These are phyloP conservation scores for Emergomyces africanus DNA, from an alignment of 2,329 filamentous ascomycete species.

Conservation along the genomic window DNA sequence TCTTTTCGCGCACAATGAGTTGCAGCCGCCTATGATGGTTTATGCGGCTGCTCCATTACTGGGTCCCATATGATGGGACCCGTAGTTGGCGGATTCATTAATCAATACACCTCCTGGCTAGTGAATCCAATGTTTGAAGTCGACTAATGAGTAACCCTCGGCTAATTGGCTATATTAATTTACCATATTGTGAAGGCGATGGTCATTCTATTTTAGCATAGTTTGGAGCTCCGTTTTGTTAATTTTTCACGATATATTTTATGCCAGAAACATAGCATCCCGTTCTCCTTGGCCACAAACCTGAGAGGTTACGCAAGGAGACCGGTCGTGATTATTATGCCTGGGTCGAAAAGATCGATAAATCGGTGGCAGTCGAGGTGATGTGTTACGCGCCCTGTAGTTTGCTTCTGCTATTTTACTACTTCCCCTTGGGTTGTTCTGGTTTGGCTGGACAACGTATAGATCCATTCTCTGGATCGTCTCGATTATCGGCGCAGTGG, in stretches of 20 bases:
- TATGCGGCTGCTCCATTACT: slow-evolving; percentile 54
- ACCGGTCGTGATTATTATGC: slow-evolving; percentile 63
- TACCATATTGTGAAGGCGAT: slow-evolving; percentile 29
- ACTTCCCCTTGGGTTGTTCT: slow-evolving; percentile 63
- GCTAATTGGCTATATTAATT: background rate
- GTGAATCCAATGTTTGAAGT: background rate
- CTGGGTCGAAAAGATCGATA: slow-evolving; percentile 54
- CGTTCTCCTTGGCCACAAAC: slow-evolving; percentile 57
- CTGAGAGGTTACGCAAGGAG: slow-evolving; percentile 49
- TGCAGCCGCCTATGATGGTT: slow-evolving; percentile 66
- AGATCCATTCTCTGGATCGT: slow-evolving; percentile 54
- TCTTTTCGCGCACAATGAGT: slow-evolving; percentile 49
- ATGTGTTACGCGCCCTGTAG: slow-evolving; percentile 40
- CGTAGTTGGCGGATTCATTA: slow-evolving; percentile 60
- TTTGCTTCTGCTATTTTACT: slow-evolving; percentile 26
- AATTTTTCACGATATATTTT: slow-evolving; percentile 47
- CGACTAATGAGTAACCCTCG: background rate
- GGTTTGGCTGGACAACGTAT: slow-evolving; percentile 69
- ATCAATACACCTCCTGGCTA: slow-evolving; percentile 52
- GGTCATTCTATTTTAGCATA: slow-evolving; percentile 64
- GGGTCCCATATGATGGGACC: slow-evolving; percentile 30
- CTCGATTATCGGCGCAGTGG: slow-evolving; percentile 57
- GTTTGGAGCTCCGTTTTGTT: slow-evolving; percentile 57
- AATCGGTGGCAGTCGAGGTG: slow-evolving; percentile 48
- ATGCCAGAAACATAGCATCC: slow-evolving; percentile 75